phyloP scores from a whole-genome alignment of 78 protist genomes.

The Cavenderia fasciculata region DNA sequence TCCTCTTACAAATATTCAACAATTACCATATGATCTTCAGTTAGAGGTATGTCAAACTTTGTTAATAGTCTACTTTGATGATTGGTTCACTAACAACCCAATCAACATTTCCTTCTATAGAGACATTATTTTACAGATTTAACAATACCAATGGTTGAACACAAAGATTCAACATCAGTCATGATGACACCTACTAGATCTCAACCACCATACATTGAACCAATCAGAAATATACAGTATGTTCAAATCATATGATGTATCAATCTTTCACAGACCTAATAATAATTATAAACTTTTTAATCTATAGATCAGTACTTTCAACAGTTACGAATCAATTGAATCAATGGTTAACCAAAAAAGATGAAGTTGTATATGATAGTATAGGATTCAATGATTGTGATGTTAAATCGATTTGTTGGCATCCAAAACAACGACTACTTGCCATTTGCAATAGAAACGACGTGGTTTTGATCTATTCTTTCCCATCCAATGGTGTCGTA shows the following conservation, averaged over 20 bases:
- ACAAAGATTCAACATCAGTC: background rate
- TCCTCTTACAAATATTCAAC: background rate
- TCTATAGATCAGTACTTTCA: background rate
- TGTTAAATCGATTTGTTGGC: conserved; percentile 47
- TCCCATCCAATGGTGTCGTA: background rate
- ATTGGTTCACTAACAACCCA: background rate
- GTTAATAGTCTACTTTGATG: background rate
- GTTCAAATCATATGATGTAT: fast-evolving
- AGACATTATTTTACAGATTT: conserved; percentile 27
- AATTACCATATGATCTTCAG: conserved; percentile 65
- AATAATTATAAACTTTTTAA: background rate
- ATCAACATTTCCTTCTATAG: background rate
- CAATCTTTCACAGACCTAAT: background rate
- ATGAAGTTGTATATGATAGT: background rate
- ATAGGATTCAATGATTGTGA: background rate
- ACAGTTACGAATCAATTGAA: background rate
- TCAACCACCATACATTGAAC: conserved; percentile 5
- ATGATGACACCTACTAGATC: conserved; percentile 14
- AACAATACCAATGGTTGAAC: conserved; percentile 3
- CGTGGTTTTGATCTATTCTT: conserved; percentile 17
- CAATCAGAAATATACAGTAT: background rate
- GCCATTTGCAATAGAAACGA: conserved; percentile 53
- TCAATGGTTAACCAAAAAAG: background rate
- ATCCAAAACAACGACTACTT: conserved; percentile 46
- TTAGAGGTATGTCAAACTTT: conserved; percentile 46